Conservation (phyloP, 2,329 filamentous ascomycete species). For the Aspergillus novofumigatus region DNA sequence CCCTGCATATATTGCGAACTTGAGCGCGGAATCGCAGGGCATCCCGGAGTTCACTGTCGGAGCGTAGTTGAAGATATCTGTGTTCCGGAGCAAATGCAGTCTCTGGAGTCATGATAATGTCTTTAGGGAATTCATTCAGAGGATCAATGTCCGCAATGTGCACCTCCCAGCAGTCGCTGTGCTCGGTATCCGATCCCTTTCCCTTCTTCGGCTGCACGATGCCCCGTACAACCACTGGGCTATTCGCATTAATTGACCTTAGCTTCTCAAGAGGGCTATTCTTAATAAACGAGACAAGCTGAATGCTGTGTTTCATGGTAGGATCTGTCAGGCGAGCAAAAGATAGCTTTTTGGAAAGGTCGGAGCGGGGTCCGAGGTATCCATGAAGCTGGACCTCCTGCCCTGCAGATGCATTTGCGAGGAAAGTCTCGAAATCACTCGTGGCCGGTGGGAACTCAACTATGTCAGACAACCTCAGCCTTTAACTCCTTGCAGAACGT, state of each 20-base stretch:
- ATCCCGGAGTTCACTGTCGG: conserved; percentile 61
- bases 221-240: conserved; percentile 53
- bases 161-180: conserved; percentile 52
- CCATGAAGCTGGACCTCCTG: conserved; percentile 59
- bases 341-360: conserved; percentile 64
- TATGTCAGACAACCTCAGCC: conserved; percentile 19
- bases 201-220: conserved; percentile 40
- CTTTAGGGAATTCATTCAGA: conserved; percentile 68
- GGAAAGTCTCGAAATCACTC: conserved; percentile 36
- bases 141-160: conserved; percentile 58
- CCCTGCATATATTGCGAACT: conserved; percentile 51
- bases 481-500: too few species aligned
- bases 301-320: conserved; percentile 43
- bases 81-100: conserved; percentile 70
- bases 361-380: conserved; percentile 65
- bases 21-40: conserved; percentile 68
- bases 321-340: conserved; percentile 60
- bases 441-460: conserved; percentile 47
- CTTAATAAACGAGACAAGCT: conserved; percentile 46
- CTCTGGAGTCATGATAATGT: conserved; percentile 71
- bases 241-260: conserved; percentile 45
- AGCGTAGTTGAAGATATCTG: conserved; percentile 81
- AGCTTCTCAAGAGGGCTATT: conserved; percentile 39
- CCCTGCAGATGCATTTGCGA: conserved; percentile 27
- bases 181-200: conserved; percentile 25